Percentiles rank a stretch among this genome's conserved stretches.
phyloP scores from a whole-genome alignment of 345 rosid species.

The Anacardium occidentale region DNA sequence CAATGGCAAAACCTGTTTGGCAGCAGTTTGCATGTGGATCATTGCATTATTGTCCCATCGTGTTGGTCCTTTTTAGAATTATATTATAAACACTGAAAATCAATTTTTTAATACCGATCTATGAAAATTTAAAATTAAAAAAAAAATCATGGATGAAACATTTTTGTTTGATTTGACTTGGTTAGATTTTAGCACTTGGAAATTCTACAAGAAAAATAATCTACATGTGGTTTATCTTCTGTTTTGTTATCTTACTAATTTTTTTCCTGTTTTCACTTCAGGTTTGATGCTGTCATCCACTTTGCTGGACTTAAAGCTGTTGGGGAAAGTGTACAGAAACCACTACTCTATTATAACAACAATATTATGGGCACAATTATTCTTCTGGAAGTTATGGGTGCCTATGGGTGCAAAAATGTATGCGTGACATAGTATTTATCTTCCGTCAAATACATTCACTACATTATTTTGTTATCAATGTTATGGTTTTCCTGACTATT shows the following conservation, averaged over 20 bases:
- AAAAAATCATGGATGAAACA: neutral
- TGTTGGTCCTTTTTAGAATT: neutral
- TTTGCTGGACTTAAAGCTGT: slow-evolving; percentile 99
- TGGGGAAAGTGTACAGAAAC: slow-evolving; percentile 90
- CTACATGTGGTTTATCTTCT: slow-evolving; percentile 3
- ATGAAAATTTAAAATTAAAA: too few relatives aligned
- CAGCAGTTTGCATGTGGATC: neutral
- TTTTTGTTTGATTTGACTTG: neutral
- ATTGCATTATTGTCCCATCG: neutral
- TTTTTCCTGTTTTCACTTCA: slow-evolving; percentile 24
- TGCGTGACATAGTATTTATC: neutral
- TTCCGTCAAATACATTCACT: neutral
- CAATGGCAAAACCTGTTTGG: neutral
- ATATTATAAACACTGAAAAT: neutral
- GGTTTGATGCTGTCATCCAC: slow-evolving; percentile 96
- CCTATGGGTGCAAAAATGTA: slow-evolving; percentile 88
- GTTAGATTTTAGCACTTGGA: neutral
- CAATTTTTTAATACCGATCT: too few relatives aligned
- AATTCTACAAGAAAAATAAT: neutral
- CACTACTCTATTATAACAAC: slow-evolving; percentile 76
- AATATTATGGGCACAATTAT: slow-evolving; percentile 84
- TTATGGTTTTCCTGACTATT: neutral
- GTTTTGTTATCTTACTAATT: neutral
- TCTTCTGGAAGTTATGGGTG: slow-evolving; percentile 86
- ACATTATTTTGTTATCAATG: neutral